Conservation (phyloP, 2,329 filamentous ascomycete genomes). For the Periconia sp. region DNA sequence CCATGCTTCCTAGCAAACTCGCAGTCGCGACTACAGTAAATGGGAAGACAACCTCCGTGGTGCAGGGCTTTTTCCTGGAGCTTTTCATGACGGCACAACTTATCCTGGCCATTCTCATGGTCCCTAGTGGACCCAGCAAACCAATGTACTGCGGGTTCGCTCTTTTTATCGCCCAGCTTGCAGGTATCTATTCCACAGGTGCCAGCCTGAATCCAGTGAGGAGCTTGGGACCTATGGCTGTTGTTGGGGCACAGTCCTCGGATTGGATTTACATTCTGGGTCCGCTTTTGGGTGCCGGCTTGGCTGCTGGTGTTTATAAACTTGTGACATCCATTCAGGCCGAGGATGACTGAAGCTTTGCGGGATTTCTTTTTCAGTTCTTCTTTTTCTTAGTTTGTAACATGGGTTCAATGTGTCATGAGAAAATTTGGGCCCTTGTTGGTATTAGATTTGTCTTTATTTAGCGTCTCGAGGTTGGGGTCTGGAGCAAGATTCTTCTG, state of each 20-base stretch:
- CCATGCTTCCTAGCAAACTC: constrained; percentile 30
- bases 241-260: constrained; percentile 40
- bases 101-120: constrained; percentile 51
- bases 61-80: constrained; percentile 30
- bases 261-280: constrained; percentile 53
- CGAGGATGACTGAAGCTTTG: neutral
- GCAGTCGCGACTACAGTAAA: constrained; percentile 24
- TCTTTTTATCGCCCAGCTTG: constrained; percentile 63
- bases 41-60: constrained; percentile 21
- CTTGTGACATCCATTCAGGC: constrained; percentile 36
- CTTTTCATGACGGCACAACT: constrained; percentile 38
- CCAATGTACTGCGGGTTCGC: constrained; percentile 72
- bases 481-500: no score
- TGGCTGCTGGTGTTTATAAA: constrained; percentile 52
- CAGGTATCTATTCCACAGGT: constrained; percentile 50
- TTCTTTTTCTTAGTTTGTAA: no score
- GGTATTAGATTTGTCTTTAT: no score
- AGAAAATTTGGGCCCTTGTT: no score
- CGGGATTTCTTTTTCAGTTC: neutral
- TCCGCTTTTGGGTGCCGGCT: constrained; percentile 42
- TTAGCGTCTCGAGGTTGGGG: no score
- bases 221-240: constrained; percentile 49
- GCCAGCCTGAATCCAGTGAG: constrained; percentile 51
- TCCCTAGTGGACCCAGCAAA: constrained; percentile 64
- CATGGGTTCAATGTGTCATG: no score